Percentiles rank a stretch among this genome's conserved stretches.
phyloP scores from a whole-genome alignment of 805 yeast species.

The Hagleromyces aurorensis region DNA sequence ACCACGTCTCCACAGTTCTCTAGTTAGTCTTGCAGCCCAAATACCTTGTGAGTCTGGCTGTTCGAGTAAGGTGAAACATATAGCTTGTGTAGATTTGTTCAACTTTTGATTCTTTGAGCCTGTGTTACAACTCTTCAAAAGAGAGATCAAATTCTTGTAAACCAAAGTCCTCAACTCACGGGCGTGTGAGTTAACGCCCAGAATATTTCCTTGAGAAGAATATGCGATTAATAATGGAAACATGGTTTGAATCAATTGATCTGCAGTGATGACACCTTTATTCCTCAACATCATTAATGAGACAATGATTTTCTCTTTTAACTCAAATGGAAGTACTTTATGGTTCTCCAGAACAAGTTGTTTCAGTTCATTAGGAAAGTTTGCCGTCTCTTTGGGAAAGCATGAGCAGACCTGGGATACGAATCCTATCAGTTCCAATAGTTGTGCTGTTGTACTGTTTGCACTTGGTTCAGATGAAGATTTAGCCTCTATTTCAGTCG shows the following conservation, averaged over 20 bases:
- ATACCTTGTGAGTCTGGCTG: constrained; percentile 75
- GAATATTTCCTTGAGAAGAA: constrained; percentile 38
- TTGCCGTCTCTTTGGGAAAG: constrained; percentile 80
- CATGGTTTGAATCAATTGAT: constrained; percentile 71
- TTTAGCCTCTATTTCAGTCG: constrained; percentile 40
- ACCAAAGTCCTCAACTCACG: constrained; percentile 77
- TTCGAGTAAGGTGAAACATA: constrained; percentile 79
- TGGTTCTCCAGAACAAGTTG: constrained; percentile 66
- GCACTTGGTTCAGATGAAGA: constrained; percentile 6
- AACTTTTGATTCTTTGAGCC: constrained; percentile 87
- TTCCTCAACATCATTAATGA: constrained; percentile 86
- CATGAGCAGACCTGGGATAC: constrained; percentile 87
- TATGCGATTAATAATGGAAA: constrained; percentile 77
- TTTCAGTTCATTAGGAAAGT: constrained; percentile 76
- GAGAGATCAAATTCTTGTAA: constrained; percentile 67
- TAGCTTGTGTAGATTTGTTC: constrained; percentile 85
- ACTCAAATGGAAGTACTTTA: constrained; percentile 70
- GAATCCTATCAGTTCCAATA: constrained; percentile 81
- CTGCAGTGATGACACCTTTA: constrained; percentile 71
- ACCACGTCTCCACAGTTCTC: constrained; percentile 96
- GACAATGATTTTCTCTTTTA: constrained; percentile 86
- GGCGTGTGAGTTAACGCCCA: constrained; percentile 52
- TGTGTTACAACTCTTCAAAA: constrained; percentile 75
- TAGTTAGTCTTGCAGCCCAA: constrained; percentile 92
- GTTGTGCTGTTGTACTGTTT: constrained; percentile 36